These are phyloP conservation scores for Septoria petroselini DNA, from an alignment of 2,329 filamentous ascomycete species.

Conservation along the genomic window DNA sequence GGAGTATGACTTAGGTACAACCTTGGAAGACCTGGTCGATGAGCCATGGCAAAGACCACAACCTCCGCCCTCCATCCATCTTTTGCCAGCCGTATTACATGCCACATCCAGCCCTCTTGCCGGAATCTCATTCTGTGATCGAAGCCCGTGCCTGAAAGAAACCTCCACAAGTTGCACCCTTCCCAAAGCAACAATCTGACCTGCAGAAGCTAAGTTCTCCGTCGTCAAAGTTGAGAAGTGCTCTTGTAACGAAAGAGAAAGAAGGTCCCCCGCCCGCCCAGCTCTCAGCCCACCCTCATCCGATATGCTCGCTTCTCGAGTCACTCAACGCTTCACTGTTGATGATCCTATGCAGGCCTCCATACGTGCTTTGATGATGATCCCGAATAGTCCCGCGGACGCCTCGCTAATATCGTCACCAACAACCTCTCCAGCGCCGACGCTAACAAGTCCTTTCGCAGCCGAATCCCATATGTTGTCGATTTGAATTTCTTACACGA, in stretches of 20 bases:
- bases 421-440: conserved; percentile 27
- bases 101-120: no score
- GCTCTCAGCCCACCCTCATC: background rate
- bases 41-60: no score
- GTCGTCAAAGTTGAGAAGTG: background rate
- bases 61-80: no score
- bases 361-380: conserved; percentile 21
- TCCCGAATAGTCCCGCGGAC: conserved; percentile 22
- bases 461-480: conserved; percentile 31
- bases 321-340: background rate
- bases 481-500: conserved; percentile 27
- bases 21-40: no score
- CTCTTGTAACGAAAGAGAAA: background rate
- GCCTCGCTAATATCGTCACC: conserved; percentile 30
- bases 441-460: conserved; percentile 28
- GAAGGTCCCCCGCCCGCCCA: conserved; percentile 5
- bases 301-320: conserved; percentile 4
- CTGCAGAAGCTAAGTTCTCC: conserved; percentile 2
- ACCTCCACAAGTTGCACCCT: no score
- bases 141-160: no score
- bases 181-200: conserved; percentile 10
- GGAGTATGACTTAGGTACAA: no score
- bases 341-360: conserved; percentile 15
- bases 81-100: no score
- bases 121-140: no score